phyloP scores from a whole-genome alignment of 352 stramenopile species.

The Phytophthora crassamura region DNA sequence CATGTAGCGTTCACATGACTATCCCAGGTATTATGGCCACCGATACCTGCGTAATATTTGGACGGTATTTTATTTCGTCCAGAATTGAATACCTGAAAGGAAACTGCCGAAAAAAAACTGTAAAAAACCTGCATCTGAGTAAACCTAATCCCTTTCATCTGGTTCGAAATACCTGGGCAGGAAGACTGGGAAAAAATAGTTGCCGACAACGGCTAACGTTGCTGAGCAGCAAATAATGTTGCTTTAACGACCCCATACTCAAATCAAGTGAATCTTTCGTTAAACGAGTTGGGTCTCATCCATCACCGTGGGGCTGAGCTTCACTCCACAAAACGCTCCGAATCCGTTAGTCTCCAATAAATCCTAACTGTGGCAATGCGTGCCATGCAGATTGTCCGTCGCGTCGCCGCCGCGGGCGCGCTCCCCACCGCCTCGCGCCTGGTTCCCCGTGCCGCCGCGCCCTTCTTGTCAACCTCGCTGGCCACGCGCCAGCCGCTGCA shows the following conservation, averaged over 20 bases:
- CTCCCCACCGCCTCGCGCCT: constrained; percentile 19
- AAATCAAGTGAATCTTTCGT: constrained; percentile 13
- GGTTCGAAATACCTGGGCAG: too few species aligned
- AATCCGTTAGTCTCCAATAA: constrained; percentile 3
- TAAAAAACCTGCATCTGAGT: too few species aligned
- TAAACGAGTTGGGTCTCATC: background rate
- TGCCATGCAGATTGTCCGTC: constrained; percentile 33
- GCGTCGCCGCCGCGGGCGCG: constrained; percentile 33
- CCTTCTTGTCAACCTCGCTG: constrained; percentile 17
- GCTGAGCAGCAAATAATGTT: too few species aligned
- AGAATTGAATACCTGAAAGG: too few species aligned
- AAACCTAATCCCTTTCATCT: too few species aligned
- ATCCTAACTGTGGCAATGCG: constrained; percentile 28
- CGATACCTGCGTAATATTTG: too few species aligned
- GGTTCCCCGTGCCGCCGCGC: constrained; percentile 11
- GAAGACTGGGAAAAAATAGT: too few species aligned
- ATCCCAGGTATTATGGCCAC: too few species aligned
- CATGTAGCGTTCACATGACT: too few species aligned
- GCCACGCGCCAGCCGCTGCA: constrained; percentile 9
- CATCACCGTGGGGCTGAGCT: constrained; percentile 8
- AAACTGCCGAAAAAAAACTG: too few species aligned
- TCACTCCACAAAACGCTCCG: constrained; percentile 1
- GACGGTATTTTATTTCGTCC: too few species aligned
- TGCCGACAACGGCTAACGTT: too few species aligned
- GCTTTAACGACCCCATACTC: background rate